phyloP scores from a whole-genome alignment of 768 basidiomycete species.

The Exidia glandulosa region DNA sequence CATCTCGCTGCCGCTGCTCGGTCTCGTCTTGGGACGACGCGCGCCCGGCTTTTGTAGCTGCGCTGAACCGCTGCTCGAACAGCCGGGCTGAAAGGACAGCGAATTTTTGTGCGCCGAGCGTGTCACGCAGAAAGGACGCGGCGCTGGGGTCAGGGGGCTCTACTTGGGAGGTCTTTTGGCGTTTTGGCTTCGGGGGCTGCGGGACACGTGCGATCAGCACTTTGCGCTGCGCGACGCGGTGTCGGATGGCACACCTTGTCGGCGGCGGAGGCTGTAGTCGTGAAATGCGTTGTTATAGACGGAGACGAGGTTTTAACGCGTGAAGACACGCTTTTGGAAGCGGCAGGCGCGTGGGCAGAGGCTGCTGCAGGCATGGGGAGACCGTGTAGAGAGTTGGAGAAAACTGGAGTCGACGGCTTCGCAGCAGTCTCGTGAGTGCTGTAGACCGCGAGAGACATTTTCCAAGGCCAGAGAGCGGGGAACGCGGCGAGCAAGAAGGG shows the following conservation, averaged over 20 bases:
- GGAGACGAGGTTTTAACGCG: neutral
- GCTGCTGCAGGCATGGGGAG: neutral
- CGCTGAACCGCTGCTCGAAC: slow-evolving; percentile 34
- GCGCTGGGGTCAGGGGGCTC: slow-evolving; percentile 28
- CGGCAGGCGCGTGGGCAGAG: neutral
- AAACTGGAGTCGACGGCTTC: too few relatives aligned
- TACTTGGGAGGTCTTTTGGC: neutral
- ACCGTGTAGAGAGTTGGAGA: too few relatives aligned
- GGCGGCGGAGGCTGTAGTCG: too few relatives aligned
- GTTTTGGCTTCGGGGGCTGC: neutral
- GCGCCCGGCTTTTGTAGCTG: slow-evolving; percentile 22
- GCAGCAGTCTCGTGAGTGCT: too few relatives aligned
- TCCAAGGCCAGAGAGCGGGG: too few relatives aligned
- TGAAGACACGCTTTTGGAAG: neutral
- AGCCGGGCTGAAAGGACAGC: slow-evolving; percentile 35
- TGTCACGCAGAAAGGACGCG: slow-evolving; percentile 33
- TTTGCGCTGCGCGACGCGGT: neutral
- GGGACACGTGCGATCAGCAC: neutral
- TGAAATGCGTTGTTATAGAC: too few relatives aligned
- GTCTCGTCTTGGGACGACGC: slow-evolving; percentile 9
- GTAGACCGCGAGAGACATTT: too few relatives aligned
- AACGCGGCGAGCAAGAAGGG: too few relatives aligned
- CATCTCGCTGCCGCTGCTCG: slow-evolving; percentile 16
- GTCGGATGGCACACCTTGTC: neutral
- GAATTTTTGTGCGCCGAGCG: slow-evolving; percentile 34